Evolutionary conservation across 2,329 filamentous ascomycete genomes (phyloP), one percentile per base, ranked within the genome.

Genomic region (Biscogniauxia marginata): DNA sequence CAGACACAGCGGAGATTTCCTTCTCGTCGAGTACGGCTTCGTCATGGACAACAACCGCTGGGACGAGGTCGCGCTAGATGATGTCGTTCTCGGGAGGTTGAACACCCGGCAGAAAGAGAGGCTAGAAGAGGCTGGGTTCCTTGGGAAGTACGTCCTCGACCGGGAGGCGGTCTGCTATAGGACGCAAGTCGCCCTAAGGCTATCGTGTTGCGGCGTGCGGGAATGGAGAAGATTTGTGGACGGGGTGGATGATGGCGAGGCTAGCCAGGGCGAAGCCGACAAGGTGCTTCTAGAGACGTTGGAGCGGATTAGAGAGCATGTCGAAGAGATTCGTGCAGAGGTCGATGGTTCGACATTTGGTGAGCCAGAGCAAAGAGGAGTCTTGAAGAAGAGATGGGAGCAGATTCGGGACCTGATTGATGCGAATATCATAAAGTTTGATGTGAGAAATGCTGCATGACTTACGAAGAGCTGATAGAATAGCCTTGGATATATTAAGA

Each of bases 1-100:
- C 3, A 70, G 79, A 1, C 89, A 92, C 68, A 80, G 80, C 23
- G 90, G 90, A 60, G 89, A 92, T 67, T 88, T 89, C 62, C 73
- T 92, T 18, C 78, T 92, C 2, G 80, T 84, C 0, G 88, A 91
- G 71, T 93, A 84, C 61, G 81, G 81, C 4, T 84, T 84, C 62
- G 67, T 79, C 9, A 68, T 79, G 65, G 60, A 50, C 9, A 64
- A 70, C 21, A 83, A 84, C 63, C 65, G 70, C n/a, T 82, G 78
- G 75, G 81, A 84, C 49, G 79, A 82, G 65, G 72, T 76, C 2
- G 67, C 67, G 9, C 69, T 84, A 2, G 80, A 84, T 55, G 73
- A 77, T 1, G 74, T 74, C n/a, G 53, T 84, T 39, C 67, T 80
- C 23, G 73, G 75, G 1, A 62, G 70, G 63, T 57, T 80, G 24